Percentiles rank a stretch among this genome's conserved stretches.
Evolutionary conservation across 768 basidiomycete genomes (phyloP).

Genomic region (Termitomyces sp.): DNA sequence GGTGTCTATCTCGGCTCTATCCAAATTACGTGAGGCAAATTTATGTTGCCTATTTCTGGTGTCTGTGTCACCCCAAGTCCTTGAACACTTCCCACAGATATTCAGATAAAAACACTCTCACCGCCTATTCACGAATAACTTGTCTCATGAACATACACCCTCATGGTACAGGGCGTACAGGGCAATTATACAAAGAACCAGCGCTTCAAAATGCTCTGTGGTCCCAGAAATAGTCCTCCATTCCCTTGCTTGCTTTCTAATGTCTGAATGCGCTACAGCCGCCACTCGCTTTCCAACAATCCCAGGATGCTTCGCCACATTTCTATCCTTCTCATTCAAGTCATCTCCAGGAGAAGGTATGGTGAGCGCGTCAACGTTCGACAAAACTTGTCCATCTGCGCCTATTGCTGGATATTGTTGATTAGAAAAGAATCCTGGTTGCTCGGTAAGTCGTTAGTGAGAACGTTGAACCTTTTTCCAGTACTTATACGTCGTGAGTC

Average conservation of each 20-base stretch:
- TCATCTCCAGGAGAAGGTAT: conserved; percentile 18
- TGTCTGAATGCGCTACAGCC: not conserved
- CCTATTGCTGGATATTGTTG: too few relatives aligned
- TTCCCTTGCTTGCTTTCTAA: conserved; percentile 1
- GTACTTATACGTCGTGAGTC: too few relatives aligned
- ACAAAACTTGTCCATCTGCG: conserved; percentile 55
- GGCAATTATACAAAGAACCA: not conserved
- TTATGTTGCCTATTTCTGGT: too few relatives aligned
- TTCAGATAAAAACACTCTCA: not conserved
- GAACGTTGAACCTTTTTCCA: too few relatives aligned
- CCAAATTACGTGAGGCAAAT: too few relatives aligned
- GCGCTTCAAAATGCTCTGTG: not conserved
- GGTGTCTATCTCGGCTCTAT: too few relatives aligned
- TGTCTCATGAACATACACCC: not conserved
- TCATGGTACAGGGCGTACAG: too few relatives aligned
- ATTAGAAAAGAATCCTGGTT: too few relatives aligned
- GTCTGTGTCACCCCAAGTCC: too few relatives aligned
- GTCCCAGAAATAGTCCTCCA: not conserved
- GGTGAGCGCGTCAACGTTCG: conserved; percentile 44
- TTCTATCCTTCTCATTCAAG: too few relatives aligned
- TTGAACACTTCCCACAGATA: not conserved
- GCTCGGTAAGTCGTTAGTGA: too few relatives aligned
- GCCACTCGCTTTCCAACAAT: not conserved
- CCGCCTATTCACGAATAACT: not conserved
- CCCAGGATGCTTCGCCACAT: not conserved